Base-by-base conservation (phyloP, 2,329 filamentous ascomycete genomes). In the Septoria petroselini region DNA sequence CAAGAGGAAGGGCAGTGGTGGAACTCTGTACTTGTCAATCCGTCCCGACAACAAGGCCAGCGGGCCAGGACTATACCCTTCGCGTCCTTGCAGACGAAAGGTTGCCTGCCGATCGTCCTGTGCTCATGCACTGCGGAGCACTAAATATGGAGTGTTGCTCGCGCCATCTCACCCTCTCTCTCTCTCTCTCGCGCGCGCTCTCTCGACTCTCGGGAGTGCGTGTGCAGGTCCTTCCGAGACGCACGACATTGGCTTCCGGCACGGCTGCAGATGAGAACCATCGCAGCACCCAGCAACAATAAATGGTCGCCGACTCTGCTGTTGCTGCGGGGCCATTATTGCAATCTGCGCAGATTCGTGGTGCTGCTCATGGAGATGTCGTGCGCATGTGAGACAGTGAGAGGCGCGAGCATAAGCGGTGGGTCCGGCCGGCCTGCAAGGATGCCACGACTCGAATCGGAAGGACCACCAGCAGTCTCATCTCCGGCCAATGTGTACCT, bases 51-150 rank as follows among this genome's bases (percentile, higher is more conserved):
- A n/a, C n/a, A 27, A 29, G 11, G 9, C n/a, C 4, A 4, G n/a
- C 21, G 6, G 21, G 4, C 15, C n/a, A 11, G 23, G 6, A n/a
- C 38, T 40, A 12, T 40, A 40, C 8, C 18, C n/a, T 12, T n/a
- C n/a, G n/a, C n/a, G n/a, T n/a, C n/a, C n/a, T n/a, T n/a, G n/a
- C n/a, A n/a, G n/a, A n/a, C n/a, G n/a, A 31, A 21, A n/a, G 41
- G 18, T 12, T 21, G 3, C 4, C 41, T 14, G 12, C 18, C 31
- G n/a, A 35, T 33, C 19, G 18, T 7, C 30, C n/a, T n/a, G n/a
- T 43, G 41, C 41, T 19, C 41, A 25, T 37, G 41, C 41, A 44
- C 41, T 44, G 41, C 33, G 41, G 41, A 44, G 30, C 41, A 34
- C 18, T 44, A 23, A 21, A 23, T 35, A 44, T 34, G 41, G n/a